A percentile compares a stretch with the other conserved stretches of the same genome.
Evolutionary conservation across 139 green algal genomes (phyloP).

Genomic region (Picochlorum costavermella): DNA sequence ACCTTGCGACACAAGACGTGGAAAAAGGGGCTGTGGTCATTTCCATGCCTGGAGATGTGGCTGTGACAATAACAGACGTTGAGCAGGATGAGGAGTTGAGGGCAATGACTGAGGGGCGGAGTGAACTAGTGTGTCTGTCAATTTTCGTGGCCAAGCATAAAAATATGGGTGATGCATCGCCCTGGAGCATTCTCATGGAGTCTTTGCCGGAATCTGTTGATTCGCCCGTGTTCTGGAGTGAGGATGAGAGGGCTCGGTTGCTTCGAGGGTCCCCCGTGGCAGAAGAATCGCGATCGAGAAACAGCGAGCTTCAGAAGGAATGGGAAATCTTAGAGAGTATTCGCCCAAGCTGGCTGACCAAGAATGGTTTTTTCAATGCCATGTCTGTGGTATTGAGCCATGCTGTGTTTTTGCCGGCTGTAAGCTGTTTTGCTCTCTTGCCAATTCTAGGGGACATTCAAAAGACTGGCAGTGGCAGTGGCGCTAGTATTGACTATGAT

Average conservation of each 20-base stretch:
- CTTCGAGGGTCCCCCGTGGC: conserved; percentile 47
- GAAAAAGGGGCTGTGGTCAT: conserved; percentile 6
- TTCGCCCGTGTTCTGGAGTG: conserved; percentile 51
- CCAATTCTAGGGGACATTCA: conserved; percentile 43
- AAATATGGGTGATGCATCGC: conserved; percentile 15
- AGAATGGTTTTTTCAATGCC: conserved; percentile 53
- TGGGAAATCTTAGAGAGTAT: conserved; percentile 24
- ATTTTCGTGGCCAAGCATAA: conserved; percentile 82
- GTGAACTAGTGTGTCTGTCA: conserved; percentile 74
- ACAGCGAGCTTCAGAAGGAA: conserved; percentile 44
- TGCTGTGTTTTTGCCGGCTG: conserved; percentile 72
- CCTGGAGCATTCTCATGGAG: conserved; percentile 22
- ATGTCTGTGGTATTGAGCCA: conserved; percentile 75
- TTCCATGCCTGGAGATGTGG: conserved; percentile 57
- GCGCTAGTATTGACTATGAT: conserved; percentile 71
- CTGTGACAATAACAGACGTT: conserved; percentile 71
- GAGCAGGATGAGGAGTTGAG: conserved; percentile 50
- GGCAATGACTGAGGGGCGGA: conserved; percentile 38
- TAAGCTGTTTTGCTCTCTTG: conserved; percentile 84
- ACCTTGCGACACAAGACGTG: background rate
- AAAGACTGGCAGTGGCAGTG: conserved; percentile 49
- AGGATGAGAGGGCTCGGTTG: conserved; percentile 35
- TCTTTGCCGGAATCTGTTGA: conserved; percentile 27
- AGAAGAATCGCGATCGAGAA: conserved; percentile 34
- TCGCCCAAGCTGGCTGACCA: conserved; percentile 23